Evolutionary conservation across 2,329 filamentous ascomycete species (phyloP).

Genomic region (Zymoseptoria ardabiliae): DNA sequence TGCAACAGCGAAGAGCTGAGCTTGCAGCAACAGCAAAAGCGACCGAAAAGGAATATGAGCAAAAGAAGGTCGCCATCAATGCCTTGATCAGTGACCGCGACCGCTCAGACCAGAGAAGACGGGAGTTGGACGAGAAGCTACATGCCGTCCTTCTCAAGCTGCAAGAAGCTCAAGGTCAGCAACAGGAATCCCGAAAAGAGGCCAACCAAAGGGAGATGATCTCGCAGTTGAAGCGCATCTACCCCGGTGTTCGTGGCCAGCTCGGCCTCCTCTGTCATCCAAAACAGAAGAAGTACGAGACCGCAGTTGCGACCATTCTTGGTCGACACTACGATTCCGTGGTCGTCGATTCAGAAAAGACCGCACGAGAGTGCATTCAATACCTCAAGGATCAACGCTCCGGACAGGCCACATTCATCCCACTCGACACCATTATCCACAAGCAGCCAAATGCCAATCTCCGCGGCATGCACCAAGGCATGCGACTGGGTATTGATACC

Average conservation of each 20-base stretch:
- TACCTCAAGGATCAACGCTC: constrained; percentile 87
- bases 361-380: constrained; percentile 85
- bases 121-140: constrained; percentile 87
- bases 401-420: constrained; percentile 86
- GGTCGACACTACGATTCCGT: constrained; percentile 91
- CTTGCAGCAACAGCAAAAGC: constrained; percentile 58
- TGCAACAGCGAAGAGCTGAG: constrained; percentile 60
- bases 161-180: constrained; percentile 76
- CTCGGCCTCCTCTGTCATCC: constrained; percentile 89
- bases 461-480: constrained; percentile 77
- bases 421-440: constrained; percentile 94
- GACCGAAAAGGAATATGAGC: constrained; percentile 64
- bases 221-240: constrained; percentile 78
- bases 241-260: constrained; percentile 82
- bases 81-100: constrained; percentile 75
- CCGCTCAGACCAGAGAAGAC: constrained; percentile 70
- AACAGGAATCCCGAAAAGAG: constrained; percentile 79
- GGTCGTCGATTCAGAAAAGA: constrained; percentile 91
- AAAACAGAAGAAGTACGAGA: constrained; percentile 94
- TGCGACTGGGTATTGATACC: constrained; percentile 85
- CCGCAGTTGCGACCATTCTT: constrained; percentile 85
- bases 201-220: constrained; percentile 73
- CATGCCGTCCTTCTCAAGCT: constrained; percentile 73
- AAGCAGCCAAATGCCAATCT: constrained; percentile 82
- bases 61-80: constrained; percentile 87